phyloP scores from a whole-genome alignment of 148 eudicot genomes.

The Talinum fruticosum region DNA sequence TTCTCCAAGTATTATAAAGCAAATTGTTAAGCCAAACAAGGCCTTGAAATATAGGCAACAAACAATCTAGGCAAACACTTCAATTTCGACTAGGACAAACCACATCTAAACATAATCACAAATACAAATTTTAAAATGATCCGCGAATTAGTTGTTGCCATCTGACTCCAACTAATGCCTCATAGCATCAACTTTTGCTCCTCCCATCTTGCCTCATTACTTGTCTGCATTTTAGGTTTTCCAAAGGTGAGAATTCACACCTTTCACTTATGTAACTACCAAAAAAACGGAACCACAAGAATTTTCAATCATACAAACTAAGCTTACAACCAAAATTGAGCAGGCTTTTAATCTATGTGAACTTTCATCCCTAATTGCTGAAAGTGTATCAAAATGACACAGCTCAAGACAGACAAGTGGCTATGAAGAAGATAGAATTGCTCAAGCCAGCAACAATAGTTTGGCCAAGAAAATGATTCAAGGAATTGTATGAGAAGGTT shows the following conservation, averaged over 20 bases:
- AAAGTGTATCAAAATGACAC: not conserved
- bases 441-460: not conserved
- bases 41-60: not conserved
- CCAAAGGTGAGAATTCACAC: conserved; percentile 18
- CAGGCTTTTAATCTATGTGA: not conserved
- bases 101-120: not conserved
- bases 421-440: not conserved
- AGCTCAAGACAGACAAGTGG: not conserved
- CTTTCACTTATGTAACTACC: not conserved
- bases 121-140: not conserved
- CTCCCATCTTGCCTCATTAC: conserved; percentile 19
- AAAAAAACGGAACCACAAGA: not conserved
- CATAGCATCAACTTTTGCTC: conserved; percentile 7
- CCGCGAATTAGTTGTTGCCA: not conserved
- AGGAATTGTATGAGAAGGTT: not conserved
- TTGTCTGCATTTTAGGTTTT: conserved; percentile 24
- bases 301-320: not conserved
- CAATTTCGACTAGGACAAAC: not conserved
- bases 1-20: not conserved
- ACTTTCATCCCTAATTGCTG: not conserved
- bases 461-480: not conserved
- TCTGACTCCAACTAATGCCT: not conserved
- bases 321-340: not conserved
- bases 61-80: not conserved
- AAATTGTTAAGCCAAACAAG: not conserved